These are phyloP conservation scores for Pinus tabuliformis DNA, from an alignment of 75 land plant species.

Conservation along the genomic window DNA sequence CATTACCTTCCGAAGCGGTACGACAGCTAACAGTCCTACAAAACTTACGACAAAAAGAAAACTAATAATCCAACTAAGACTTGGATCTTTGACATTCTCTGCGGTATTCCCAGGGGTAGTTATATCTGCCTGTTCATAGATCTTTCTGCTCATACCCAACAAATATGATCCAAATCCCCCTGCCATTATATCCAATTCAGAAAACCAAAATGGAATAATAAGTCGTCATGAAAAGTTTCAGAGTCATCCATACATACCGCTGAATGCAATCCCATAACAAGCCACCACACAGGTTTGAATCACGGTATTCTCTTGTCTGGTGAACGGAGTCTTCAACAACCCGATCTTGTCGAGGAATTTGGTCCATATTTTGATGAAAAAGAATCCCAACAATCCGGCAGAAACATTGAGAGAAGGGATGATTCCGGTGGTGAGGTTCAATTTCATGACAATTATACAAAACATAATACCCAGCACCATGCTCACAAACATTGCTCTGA, in stretches of 20 bases:
- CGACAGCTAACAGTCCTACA: constrained; percentile 63
- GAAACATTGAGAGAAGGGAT: constrained; percentile 80
- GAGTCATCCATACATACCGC: constrained; percentile 24
- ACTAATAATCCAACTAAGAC: constrained; percentile 64
- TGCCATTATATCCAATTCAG: constrained; percentile 13
- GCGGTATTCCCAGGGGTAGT: constrained; percentile 16
- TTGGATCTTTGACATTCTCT: constrained; percentile 38
- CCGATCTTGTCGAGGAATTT: constrained; percentile 31
- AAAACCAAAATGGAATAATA: not conserved
- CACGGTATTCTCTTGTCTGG: constrained; percentile 82
- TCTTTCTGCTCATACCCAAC: constrained; percentile 48
- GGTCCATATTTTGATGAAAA: constrained; percentile 52
- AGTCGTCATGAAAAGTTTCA: not conserved
- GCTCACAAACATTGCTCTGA: constrained; percentile 60
- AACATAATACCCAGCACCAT: constrained; percentile 55
- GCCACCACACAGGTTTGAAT: constrained; percentile 86
- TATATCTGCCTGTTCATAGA: no score
- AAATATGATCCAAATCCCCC: constrained; percentile 91
- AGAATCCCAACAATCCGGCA: constrained; percentile 72
- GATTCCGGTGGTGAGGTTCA: constrained; percentile 56
- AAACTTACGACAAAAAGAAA: constrained; percentile 69
- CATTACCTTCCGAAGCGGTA: constrained; percentile 65
- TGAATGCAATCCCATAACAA: constrained; percentile 70
- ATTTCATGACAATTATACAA: constrained; percentile 23
- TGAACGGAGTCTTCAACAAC: constrained; percentile 55